These are phyloP conservation scores for Gliomastix tumulicola DNA, from an alignment of 2,329 filamentous ascomycete species.

Conservation along the genomic window DNA sequence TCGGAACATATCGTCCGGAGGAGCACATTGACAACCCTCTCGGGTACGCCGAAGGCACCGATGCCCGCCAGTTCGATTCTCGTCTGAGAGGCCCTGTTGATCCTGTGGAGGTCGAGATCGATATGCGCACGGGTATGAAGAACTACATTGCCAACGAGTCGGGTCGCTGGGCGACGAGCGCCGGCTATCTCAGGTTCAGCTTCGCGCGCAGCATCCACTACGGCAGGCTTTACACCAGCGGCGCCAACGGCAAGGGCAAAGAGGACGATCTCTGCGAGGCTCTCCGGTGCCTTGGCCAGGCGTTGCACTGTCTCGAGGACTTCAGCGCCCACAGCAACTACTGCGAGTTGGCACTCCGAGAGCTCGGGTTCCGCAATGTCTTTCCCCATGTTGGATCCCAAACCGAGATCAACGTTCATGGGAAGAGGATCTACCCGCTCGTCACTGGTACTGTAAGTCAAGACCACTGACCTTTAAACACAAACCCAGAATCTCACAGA, in stretches of 20 bases:
- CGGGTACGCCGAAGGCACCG: constrained; percentile 77
- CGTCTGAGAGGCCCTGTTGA: constrained; percentile 76
- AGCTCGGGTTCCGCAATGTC: constrained; percentile 74
- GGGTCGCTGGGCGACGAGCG: constrained; percentile 82
- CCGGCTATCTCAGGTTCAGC: constrained; percentile 75
- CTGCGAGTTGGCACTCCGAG: constrained; percentile 67
- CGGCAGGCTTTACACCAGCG: constrained; percentile 66
- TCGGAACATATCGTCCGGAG: constrained; percentile 76
- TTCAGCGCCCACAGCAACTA: constrained; percentile 82
- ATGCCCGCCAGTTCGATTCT: constrained; percentile 75
- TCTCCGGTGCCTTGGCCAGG: constrained; percentile 67
- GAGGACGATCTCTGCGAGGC: constrained; percentile 78
- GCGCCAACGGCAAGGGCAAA: constrained; percentile 51
- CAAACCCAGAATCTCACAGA: neutral
- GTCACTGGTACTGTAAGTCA: constrained; percentile 49
- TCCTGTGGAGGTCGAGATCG: constrained; percentile 64
- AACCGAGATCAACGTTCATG: constrained; percentile 56
- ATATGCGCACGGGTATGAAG: constrained; percentile 85
- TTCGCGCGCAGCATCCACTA: constrained; percentile 70
- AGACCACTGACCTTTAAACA: neutral
- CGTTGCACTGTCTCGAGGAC: constrained; percentile 71
- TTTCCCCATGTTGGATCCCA: constrained; percentile 67
- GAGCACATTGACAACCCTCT: constrained; percentile 72
- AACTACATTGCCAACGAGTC: constrained; percentile 95
- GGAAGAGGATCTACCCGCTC: constrained; percentile 64